phyloP scores from a whole-genome alignment of 352 stramenopile species.

The Phytopythium oedochilum region DNA sequence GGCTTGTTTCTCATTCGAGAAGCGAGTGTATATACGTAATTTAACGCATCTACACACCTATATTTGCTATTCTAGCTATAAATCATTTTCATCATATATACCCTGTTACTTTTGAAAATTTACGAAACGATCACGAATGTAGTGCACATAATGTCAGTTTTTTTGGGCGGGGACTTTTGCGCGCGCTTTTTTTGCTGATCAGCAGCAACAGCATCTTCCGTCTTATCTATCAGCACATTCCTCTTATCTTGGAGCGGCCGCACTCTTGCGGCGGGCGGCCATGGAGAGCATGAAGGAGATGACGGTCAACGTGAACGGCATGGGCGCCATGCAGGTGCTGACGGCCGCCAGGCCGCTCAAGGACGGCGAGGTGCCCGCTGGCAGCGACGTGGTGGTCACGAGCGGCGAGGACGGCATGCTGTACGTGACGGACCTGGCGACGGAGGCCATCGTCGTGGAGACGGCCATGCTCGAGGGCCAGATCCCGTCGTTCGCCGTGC shows the following conservation, averaged over 20 bases:
- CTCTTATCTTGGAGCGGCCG: not conserved
- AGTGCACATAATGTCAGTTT: not conserved
- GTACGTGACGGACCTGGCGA: conserved; percentile 61
- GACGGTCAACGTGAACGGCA: conserved; percentile 63
- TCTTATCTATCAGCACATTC: not conserved
- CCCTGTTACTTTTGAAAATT: no score
- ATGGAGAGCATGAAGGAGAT: conserved; percentile 83
- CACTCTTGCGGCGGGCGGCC: no score
- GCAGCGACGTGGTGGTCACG: conserved; percentile 62
- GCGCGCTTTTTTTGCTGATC: not conserved
- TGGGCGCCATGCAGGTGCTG: conserved; percentile 59
- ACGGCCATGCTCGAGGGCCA: conserved; percentile 50
- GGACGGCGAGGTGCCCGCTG: conserved; percentile 18
- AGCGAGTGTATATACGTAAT: not conserved
- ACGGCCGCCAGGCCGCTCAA: conserved; percentile 25
- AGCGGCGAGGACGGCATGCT: conserved; percentile 80
- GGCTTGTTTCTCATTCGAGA: not conserved
- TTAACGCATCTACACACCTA: not conserved
- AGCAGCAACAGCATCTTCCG: not conserved
- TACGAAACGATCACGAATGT: no score
- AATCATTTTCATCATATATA: no score
- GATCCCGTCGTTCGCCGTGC: conserved; percentile 65
- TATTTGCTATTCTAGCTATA: not conserved
- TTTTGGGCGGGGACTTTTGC: conserved; percentile 1
- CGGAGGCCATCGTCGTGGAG: conserved; percentile 43